Evolutionary conservation across 345 rosid species (phyloP).

Genomic region (Melaleuca alternifolia): DNA sequence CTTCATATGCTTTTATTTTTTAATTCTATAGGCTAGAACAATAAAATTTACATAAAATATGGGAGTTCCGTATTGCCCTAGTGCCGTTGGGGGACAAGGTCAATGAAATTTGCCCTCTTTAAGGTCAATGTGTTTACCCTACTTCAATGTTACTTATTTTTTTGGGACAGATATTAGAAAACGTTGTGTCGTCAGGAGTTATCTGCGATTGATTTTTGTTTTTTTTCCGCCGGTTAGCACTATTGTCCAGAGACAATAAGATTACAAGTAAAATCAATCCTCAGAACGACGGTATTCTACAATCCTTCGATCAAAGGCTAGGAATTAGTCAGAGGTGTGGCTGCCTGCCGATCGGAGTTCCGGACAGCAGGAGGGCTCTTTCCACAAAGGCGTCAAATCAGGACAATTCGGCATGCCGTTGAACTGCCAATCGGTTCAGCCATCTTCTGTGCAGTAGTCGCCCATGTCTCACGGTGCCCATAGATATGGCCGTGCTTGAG

Average conservation of each 20-base stretch:
- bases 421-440: not conserved
- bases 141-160: not conserved
- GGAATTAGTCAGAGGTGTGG: not conserved
- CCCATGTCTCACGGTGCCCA: not conserved
- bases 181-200: not conserved
- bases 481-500: not conserved
- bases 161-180: not conserved
- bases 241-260: not conserved
- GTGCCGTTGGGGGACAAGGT: not conserved
- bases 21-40: not conserved
- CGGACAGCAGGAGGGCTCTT: not conserved
- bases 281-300: not conserved
- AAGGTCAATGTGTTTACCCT: not conserved
- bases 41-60: not conserved
- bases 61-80: not conserved
- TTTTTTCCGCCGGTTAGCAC: not conserved
- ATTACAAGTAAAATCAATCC: not conserved
- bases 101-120: not conserved
- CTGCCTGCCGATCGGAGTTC: not conserved
- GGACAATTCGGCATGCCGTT: not conserved
- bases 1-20: not conserved
- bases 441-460: not conserved
- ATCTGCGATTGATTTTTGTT: not conserved
- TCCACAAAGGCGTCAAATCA: not conserved
- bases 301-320: not conserved